Evolutionary conservation across 2,329 filamentous ascomycete species (phyloP).

Genomic region (Colletotrichum liaoningense): DNA sequence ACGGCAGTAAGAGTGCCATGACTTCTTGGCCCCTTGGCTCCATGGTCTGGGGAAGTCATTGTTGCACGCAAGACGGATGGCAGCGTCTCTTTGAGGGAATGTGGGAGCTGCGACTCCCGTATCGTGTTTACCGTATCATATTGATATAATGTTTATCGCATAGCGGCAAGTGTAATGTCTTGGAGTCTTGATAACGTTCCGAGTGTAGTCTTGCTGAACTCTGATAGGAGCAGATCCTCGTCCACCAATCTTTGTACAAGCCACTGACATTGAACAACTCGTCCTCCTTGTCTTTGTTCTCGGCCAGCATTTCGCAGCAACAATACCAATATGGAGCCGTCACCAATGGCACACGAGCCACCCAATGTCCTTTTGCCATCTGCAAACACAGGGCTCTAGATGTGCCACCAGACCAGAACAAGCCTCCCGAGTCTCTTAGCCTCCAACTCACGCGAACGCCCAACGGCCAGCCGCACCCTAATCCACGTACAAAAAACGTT

Average conservation of each 20-base stretch:
- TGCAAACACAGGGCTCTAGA: not conserved
- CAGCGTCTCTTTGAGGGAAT: not conserved
- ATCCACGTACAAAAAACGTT: not conserved
- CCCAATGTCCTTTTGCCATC: slow-evolving; percentile 29
- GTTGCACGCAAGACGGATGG: not conserved
- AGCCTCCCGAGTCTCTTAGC: not conserved
- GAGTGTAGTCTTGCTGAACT: not conserved
- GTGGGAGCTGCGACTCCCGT: not conserved
- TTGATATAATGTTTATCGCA: not conserved
- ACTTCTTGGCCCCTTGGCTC: slow-evolving; percentile 15
- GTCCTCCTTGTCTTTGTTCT: not conserved
- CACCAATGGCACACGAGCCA: not conserved
- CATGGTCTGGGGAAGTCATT: not conserved
- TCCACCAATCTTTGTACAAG: not conserved
- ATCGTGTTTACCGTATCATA: not conserved
- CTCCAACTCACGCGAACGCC: not conserved
- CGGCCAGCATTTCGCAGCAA: not conserved
- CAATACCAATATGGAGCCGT: slow-evolving; percentile 1
- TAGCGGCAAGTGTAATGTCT: not conserved
- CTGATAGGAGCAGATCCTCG: not conserved
- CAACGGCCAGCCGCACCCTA: not conserved
- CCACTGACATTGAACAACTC: not conserved
- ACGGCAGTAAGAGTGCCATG: slow-evolving; percentile 20
- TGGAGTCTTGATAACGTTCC: not conserved
- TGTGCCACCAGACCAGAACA: not conserved